phyloP scores from a whole-genome alignment of 2,329 filamentous ascomycete species.

The Parastagonospora nodorum region DNA sequence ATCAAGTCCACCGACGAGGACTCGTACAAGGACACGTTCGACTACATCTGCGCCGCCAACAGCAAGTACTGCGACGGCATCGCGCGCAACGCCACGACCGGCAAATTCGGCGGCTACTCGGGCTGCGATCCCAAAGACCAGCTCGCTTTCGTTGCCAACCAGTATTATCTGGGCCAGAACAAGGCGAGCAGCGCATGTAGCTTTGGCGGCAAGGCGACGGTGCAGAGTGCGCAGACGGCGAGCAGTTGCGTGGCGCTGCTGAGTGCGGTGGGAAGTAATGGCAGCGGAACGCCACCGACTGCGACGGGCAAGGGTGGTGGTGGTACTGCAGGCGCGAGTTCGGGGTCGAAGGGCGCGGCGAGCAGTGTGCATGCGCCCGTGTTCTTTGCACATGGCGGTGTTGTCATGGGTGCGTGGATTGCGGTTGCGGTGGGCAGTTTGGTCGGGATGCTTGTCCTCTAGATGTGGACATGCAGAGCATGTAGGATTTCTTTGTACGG shows the following conservation, averaged over 20 bases:
- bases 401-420: conserved; percentile 27
- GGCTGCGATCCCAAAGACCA: conserved; percentile 74
- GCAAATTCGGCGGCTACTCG: conserved; percentile 74
- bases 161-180: conserved; percentile 65
- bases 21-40: conserved; percentile 71
- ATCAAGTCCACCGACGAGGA: conserved; percentile 64
- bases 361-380: conserved; percentile 20
- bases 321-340: conserved; percentile 15
- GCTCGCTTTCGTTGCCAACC: conserved; percentile 74
- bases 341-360: conserved; percentile 28
- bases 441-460: conserved; percentile 35
- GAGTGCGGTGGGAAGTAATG: conserved; percentile 64
- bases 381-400: conserved; percentile 32
- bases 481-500: no score
- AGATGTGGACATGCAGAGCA: neutral
- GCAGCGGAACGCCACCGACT: conserved; percentile 57
- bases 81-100: conserved; percentile 67
- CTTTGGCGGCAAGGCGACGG: conserved; percentile 69
- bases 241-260: conserved; percentile 64
- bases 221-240: conserved; percentile 55
- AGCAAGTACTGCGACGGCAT: conserved; percentile 69
- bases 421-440: conserved; percentile 27
- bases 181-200: conserved; percentile 64
- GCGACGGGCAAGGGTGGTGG: conserved; percentile 25
- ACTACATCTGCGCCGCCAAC: conserved; percentile 68